Percentiles rank a stretch among this genome's conserved stretches.
These are phyloP conservation scores for Neoboletus subvelutipes DNA, from an alignment of 768 basidiomycete genomes.

Conservation along the genomic window DNA sequence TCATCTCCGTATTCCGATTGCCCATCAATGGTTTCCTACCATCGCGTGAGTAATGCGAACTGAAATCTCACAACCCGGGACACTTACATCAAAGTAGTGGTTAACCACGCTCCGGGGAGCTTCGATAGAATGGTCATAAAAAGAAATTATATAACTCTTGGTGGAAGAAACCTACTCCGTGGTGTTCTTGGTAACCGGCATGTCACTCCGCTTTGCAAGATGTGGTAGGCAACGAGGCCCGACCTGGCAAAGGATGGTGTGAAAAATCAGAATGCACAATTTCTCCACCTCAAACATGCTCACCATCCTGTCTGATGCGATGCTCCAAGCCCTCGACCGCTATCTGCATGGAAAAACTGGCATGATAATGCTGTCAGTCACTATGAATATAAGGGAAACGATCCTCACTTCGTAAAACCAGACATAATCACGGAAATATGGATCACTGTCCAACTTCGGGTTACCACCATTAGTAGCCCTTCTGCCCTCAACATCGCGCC, in stretches of 20 bases:
- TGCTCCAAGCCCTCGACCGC: conserved; percentile 89
- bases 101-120: conserved; percentile 84
- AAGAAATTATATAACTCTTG: not conserved
- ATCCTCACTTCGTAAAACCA: conserved; percentile 85
- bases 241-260: conserved; percentile 48
- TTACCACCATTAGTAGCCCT: conserved; percentile 93
- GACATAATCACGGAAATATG: conserved; percentile 95
- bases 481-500: conserved; percentile 82
- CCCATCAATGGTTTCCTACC: conserved; percentile 70
- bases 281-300: conserved; percentile 16
- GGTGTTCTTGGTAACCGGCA: conserved; percentile 95
- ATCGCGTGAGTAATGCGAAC: not conserved
- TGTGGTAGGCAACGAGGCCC: conserved; percentile 86
- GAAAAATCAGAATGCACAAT: not conserved
- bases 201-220: conserved; percentile 84
- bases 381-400: not conserved
- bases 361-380: conserved; percentile 1
- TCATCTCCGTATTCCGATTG: conserved; percentile 77
- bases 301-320: conserved; percentile 99
- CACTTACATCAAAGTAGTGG: conserved; percentile 91
- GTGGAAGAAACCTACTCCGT: conserved; percentile 58
- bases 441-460: conserved; percentile 83
- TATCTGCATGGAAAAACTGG: conserved; percentile 94
- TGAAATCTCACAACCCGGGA: not conserved
- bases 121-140: conserved; percentile 31